These are phyloP conservation scores for Condylostoma magnum DNA, from an alignment of 169 alveolate species.

Conservation along the genomic window DNA sequence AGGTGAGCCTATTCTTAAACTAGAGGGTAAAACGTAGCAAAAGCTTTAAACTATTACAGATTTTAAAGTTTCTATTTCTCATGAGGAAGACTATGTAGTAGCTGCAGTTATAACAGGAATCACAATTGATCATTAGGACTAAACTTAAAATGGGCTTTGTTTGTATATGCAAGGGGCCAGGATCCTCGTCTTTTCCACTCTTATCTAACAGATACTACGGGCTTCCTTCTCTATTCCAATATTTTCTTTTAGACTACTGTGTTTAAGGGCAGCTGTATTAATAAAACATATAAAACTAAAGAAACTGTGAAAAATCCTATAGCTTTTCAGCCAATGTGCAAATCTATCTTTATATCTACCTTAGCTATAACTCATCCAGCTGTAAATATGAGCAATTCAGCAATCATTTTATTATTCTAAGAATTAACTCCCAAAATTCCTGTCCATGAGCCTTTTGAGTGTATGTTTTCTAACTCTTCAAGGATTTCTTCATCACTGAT, in stretches of 20 bases:
- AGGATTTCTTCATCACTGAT: constrained; percentile 37
- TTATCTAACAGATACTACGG: constrained; percentile 18
- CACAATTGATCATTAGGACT: too few species aligned
- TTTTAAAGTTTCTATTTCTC: background rate
- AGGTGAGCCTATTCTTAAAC: background rate
- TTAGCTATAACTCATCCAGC: too few species aligned
- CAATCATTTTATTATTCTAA: background rate
- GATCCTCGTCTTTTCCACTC: constrained; percentile 25
- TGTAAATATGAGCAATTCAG: too few species aligned
- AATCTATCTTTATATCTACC: too few species aligned
- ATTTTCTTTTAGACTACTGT: too few species aligned
- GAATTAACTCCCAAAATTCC: constrained; percentile 13
- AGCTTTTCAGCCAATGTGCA: too few species aligned
- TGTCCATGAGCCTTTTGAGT: constrained; percentile 45
- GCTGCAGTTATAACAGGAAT: constrained; percentile 21
- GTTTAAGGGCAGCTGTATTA: too few species aligned
- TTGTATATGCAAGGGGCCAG: constrained; percentile 30
- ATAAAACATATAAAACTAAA: too few species aligned
- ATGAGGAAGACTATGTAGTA: constrained; percentile 18
- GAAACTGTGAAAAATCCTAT: too few species aligned
- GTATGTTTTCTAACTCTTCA: constrained; percentile 31
- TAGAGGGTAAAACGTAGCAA: background rate
- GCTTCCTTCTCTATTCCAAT: too few species aligned
- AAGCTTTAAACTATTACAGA: background rate
- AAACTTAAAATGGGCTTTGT: background rate